Evolutionary conservation across 495 filamentous ascomycete species (phyloP).

Genomic region (Hyaloscypha bicolor): DNA sequence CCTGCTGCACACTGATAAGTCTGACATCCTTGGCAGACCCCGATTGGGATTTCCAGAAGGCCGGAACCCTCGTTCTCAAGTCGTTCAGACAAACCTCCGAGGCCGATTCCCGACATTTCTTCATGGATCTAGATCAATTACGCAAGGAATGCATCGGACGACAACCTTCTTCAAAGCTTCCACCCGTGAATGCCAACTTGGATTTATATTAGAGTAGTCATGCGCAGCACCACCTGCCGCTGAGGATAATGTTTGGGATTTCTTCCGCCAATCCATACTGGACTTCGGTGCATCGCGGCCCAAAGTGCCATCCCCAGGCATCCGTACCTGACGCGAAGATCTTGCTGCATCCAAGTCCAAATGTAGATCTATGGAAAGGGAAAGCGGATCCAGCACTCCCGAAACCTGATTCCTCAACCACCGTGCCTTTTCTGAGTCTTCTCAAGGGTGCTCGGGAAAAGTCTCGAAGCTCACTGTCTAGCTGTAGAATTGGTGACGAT

Average conservation of each 20-base stretch:
- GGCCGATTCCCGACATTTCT: background rate
- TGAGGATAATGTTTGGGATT: constrained; percentile 13
- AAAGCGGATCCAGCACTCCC: background rate
- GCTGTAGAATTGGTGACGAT: background rate
- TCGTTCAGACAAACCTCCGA: background rate
- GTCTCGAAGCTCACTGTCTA: too few species aligned
- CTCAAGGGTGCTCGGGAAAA: too few species aligned
- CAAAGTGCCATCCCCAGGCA: constrained; percentile 12
- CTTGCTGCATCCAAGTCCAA: constrained; percentile 11
- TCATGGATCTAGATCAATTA: constrained; percentile 6
- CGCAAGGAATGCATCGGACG: constrained; percentile 16
- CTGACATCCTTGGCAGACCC: constrained; percentile 18
- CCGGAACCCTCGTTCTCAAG: background rate
- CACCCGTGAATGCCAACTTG: background rate
- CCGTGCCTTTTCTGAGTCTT: background rate
- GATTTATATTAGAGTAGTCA: constrained; percentile 8
- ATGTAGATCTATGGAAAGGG: constrained; percentile 17
- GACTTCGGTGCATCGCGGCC: constrained; percentile 27
- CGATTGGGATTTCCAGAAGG: constrained; percentile 30
- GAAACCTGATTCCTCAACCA: background rate
- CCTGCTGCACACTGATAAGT: constrained; percentile 22
- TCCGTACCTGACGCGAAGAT: constrained; percentile 23
- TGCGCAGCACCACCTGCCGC: constrained; percentile 19
- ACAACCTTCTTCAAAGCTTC: background rate
- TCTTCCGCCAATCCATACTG: constrained; percentile 22